phyloP scores from a whole-genome alignment of 768 basidiomycete genomes.

The Paxillus rubicundulus region DNA sequence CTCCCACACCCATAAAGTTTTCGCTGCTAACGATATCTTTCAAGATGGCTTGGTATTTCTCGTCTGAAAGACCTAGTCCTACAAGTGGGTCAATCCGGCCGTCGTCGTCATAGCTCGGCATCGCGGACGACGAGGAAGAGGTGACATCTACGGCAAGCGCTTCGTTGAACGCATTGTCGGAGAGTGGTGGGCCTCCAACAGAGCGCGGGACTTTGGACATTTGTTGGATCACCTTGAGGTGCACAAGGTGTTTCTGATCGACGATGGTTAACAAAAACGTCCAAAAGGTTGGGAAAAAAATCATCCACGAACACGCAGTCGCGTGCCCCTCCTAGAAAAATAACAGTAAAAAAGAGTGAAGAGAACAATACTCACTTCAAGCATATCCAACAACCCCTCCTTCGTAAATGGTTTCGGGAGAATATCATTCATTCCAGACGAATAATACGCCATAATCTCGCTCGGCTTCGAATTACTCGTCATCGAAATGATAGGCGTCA shows the following conservation, averaged over 20 bases:
- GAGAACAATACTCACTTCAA: conserved; percentile 85
- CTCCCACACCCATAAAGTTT: no score
- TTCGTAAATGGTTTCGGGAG: conserved; percentile 98
- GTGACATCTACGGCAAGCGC: conserved; percentile 46
- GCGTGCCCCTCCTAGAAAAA: no score
- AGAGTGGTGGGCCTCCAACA: conserved; percentile 60
- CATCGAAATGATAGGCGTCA: conserved; percentile 98
- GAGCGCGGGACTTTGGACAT: conserved; percentile 65
- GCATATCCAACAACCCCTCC: conserved; percentile 84
- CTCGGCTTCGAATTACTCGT: conserved; percentile 92
- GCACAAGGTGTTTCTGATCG: conserved; percentile 76
- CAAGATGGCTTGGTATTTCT: conserved; percentile 25
- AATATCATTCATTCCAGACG: conserved; percentile 90
- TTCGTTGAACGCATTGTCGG: conserved; percentile 53
- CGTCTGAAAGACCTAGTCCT: conserved; percentile 84
- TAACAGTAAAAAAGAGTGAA: no score
- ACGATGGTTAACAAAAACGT: background rate
- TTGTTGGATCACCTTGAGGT: conserved; percentile 83
- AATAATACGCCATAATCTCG: conserved; percentile 82
- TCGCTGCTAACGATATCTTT: no score
- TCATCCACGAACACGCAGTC: no score
- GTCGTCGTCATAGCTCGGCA: conserved; percentile 35
- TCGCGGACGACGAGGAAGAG: conserved; percentile 24
- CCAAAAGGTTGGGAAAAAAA: no score
- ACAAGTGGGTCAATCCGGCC: conserved; percentile 77